Conservation (phyloP, 1,284 basidiomycete genomes). For the Neonothopanus nambi region DNA sequence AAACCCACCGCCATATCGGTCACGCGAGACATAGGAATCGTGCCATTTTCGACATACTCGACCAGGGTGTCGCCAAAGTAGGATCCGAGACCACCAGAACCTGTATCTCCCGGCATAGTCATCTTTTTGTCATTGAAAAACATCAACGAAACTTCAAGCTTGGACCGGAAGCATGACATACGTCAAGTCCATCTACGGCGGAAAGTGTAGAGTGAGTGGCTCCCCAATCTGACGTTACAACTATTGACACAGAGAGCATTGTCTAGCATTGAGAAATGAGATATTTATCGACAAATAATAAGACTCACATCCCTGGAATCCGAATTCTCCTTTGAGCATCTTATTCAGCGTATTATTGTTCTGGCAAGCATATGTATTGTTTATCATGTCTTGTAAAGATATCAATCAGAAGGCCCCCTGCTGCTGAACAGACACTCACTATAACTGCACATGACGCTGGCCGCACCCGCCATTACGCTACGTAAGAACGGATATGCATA, state of each 20-base stretch:
- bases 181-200: slow-evolving; percentile 20
- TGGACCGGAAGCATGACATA: background rate
- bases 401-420: too few relatives aligned
- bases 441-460: slow-evolving; percentile 79
- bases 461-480: slow-evolving; percentile 55
- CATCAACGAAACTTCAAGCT: background rate
- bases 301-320: slow-evolving; percentile 71
- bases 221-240: slow-evolving; percentile 20
- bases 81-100: slow-evolving; percentile 25
- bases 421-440: slow-evolving; percentile 34
- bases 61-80: slow-evolving; percentile 27
- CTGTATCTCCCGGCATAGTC: slow-evolving; percentile 12
- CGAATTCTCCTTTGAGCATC: slow-evolving; percentile 77
- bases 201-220: slow-evolving; percentile 19
- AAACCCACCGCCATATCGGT: slow-evolving; percentile 37
- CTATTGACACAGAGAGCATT: background rate
- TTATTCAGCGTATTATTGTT: slow-evolving; percentile 75
- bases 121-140: background rate
- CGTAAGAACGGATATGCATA: slow-evolving; percentile 20
- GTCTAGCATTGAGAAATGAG: too few relatives aligned
- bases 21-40: slow-evolving; percentile 37
- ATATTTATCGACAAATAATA: too few relatives aligned
- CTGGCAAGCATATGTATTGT: slow-evolving; percentile 80
- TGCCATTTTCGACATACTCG: slow-evolving; percentile 36
- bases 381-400: slow-evolving; percentile 52